Evolutionary conservation across 176 grass and related monocot species (phyloP).

Genomic region (Echinochloa phyllopogon): DNA sequence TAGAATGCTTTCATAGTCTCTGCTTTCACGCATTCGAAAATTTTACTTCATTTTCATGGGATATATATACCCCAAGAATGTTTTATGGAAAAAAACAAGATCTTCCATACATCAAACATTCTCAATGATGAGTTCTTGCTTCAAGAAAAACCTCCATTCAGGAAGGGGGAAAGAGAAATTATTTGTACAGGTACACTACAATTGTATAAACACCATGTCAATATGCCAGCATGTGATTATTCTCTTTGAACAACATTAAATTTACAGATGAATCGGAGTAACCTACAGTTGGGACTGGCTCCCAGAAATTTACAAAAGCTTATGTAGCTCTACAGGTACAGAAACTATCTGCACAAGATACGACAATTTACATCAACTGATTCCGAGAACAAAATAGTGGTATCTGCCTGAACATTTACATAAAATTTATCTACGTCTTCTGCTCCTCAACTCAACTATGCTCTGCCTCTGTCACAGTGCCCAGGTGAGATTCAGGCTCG

Average conservation of each 20-base stretch:
- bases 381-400: constrained; percentile 21
- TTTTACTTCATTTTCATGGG: background rate
- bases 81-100: background rate
- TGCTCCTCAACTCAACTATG: constrained; percentile 40
- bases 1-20: background rate
- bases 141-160: constrained; percentile 2
- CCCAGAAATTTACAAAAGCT: constrained; percentile 30
- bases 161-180: background rate
- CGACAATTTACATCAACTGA: background rate
- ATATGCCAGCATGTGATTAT: constrained; percentile 13
- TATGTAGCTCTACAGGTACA: constrained; percentile 31
- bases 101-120: background rate
- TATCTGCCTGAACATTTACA: constrained; percentile 45
- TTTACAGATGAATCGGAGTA: constrained; percentile 32
- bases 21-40: no score
- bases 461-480: constrained; percentile 48
- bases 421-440: constrained; percentile 12
- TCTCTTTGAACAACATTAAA: constrained; percentile 29
- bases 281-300: constrained; percentile 37
- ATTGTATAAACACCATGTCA: background rate
- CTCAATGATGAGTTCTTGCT: background rate
- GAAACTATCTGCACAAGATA: constrained; percentile 39
- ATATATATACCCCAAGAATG: background rate
- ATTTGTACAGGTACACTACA: background rate
- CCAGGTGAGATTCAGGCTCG: constrained; percentile 38